phyloP scores from a whole-genome alignment of 108 stramenopile species.

The Cyclotella choctawhatcheeana region DNA sequence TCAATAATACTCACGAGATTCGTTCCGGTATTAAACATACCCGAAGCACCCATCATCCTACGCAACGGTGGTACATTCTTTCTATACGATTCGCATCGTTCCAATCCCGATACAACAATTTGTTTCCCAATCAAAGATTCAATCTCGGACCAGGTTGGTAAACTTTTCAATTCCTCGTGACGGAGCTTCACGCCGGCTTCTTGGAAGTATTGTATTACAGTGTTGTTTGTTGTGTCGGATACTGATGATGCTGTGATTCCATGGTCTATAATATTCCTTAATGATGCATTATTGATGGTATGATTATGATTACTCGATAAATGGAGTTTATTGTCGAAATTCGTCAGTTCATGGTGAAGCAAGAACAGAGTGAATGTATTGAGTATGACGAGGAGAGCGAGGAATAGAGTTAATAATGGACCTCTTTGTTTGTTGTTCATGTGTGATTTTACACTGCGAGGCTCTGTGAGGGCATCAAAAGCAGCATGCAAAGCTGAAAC shows the following conservation, averaged over 20 bases:
- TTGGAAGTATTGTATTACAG: constrained; percentile 30
- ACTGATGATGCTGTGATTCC: background rate
- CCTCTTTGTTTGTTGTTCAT: too few species aligned
- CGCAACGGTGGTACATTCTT: constrained; percentile 52
- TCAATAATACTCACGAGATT: constrained; percentile 74
- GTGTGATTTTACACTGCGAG: too few species aligned
- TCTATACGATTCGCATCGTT: constrained; percentile 55
- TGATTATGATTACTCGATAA: too few species aligned
- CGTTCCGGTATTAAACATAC: constrained; percentile 86
- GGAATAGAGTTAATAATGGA: too few species aligned
- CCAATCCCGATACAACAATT: constrained; percentile 57
- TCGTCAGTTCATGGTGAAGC: too few species aligned
- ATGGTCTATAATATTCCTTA: too few species aligned
- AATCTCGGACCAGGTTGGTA: constrained; percentile 74
- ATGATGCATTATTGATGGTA: background rate
- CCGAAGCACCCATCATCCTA: constrained; percentile 71
- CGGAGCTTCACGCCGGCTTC: constrained; percentile 36
- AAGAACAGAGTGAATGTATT: too few species aligned
- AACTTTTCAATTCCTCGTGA: constrained; percentile 9
- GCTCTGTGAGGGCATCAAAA: too few species aligned
- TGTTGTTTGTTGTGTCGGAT: background rate
- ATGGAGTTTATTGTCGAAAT: too few species aligned
- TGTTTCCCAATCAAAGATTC: constrained; percentile 57
- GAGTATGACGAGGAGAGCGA: too few species aligned
- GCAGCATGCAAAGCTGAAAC: too few species aligned